These are phyloP conservation scores for Myxozyma lipomycoides DNA, from an alignment of 805 yeast species.

Conservation along the genomic window DNA sequence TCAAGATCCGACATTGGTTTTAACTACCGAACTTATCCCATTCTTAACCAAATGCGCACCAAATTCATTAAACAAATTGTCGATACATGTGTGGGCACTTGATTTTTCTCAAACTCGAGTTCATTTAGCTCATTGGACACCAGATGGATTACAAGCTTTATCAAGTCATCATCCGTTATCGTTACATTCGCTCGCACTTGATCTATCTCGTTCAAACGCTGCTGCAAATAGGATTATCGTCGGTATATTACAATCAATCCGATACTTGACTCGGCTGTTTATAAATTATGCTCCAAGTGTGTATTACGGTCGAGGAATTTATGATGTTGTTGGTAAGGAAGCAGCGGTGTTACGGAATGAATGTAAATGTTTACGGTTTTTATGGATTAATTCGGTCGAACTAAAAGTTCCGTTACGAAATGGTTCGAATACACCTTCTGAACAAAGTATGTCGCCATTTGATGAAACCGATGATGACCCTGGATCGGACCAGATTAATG, in stretches of 20 bases:
- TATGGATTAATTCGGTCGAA: conserved; percentile 27
- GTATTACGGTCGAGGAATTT: conserved; percentile 24
- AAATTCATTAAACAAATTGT: conserved; percentile 12
- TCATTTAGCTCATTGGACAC: conserved; percentile 23
- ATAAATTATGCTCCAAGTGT: conserved; percentile 25
- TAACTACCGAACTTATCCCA: not conserved
- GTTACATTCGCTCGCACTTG: conserved; percentile 19
- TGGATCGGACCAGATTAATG: not conserved
- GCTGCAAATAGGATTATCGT: conserved; percentile 12
- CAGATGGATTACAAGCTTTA: conserved; percentile 5
- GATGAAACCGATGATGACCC: not conserved
- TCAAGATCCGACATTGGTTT: not conserved
- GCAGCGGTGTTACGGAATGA: conserved; percentile 18
- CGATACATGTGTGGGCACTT: conserved; percentile 26
- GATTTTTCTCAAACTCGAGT: conserved; percentile 9
- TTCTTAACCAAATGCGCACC: not conserved
- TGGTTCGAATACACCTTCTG: not conserved
- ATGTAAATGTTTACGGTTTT: conserved; percentile 8
- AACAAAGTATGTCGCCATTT: not conserved
- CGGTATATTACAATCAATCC: conserved; percentile 1
- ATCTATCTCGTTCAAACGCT: conserved; percentile 15
- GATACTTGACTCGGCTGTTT: conserved; percentile 6
- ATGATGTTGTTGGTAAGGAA: conserved; percentile 18
- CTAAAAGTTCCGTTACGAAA: conserved; percentile 12
- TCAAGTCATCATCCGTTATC: not conserved